Percentiles rank a stretch among this genome's conserved stretches.
Conservation (phyloP, 768 basidiomycete species). For the Russula griseocarnosa region DNA sequence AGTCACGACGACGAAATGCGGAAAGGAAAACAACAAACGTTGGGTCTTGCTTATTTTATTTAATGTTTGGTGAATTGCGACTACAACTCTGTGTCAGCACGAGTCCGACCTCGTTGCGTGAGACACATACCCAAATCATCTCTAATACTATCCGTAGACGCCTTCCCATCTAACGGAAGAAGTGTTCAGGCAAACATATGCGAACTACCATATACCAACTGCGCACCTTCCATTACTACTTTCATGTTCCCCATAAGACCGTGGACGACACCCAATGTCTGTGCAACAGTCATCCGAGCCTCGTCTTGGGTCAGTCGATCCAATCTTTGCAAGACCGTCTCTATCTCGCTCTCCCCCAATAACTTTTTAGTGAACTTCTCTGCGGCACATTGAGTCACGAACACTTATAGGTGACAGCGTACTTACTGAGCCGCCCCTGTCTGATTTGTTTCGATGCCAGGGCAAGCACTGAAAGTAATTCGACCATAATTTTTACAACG, state of each 20-base stretch:
- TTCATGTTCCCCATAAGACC: no score
- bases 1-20: background rate
- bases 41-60: no score
- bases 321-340: no score
- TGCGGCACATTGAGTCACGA: background rate
- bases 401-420: background rate
- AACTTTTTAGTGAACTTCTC: background rate
- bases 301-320: no score
- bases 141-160: background rate
- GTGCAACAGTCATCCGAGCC: no score
- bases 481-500: no score
- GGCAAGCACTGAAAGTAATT: no score
- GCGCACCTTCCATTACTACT: background rate
- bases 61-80: background rate
- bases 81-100: background rate
- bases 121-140: background rate
- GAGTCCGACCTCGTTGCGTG: background rate
- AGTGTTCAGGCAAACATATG: background rate
- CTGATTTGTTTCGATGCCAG: background rate
- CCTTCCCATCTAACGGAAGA: background rate
- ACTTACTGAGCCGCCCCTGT: background rate
- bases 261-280: no score
- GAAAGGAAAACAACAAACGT: background rate
- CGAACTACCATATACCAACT: background rate
- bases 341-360: background rate